Base-by-base conservation (phyloP, 345 rosid species). In the Rubroshorea leprosula region DNA sequence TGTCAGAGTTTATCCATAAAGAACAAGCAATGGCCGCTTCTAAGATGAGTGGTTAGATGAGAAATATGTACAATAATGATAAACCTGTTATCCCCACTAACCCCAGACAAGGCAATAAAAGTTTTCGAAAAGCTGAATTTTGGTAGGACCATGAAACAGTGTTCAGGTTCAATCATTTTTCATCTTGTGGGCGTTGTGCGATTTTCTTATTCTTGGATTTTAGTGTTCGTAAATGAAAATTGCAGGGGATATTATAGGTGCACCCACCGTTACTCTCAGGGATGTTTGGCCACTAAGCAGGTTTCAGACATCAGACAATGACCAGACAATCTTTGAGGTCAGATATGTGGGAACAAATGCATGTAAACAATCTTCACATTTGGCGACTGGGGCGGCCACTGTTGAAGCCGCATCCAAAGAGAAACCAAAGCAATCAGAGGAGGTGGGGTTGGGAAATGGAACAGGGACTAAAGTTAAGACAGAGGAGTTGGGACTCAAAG, bases 271-370 rank as follows among this genome's bases (percentile, higher is more conserved):
- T n/a, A n/a, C n/a, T n/a, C n/a, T n/a, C n/a, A n/a, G n/a, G n/a
- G n/a, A n/a, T n/a, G n/a, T n/a, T n/a, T n/a, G n/a, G n/a, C 92
- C 29, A 76, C 68, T 5, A 85, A 85, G 59, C 86, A 78, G 48
- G 84, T n/a, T 85, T 41, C 92, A 85, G 46, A 80, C 66, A 70
- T 82, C 86, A 3, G 76, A 75, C 39, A 45, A 60, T 0, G 79
- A 85, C 55, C 83, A 67, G 1, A 62, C 68, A 0, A 23, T 76
- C 24, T 57, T 74, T 13, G 83, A 78, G 52, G 72, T 82, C 45
- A 80, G 71, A 2, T 82, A 85, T 45, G 55, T 63, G 25, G 88
- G 84, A 31, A 76, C 79, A 24, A 88, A 85, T 54, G 78, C 86
- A 0, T 85, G 92, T 31, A 60, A 46, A 41, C 72, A 49, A 58